These are phyloP conservation scores for Setaria italica DNA, from an alignment of 202 grass and related monocot species.

Conservation along the genomic window DNA sequence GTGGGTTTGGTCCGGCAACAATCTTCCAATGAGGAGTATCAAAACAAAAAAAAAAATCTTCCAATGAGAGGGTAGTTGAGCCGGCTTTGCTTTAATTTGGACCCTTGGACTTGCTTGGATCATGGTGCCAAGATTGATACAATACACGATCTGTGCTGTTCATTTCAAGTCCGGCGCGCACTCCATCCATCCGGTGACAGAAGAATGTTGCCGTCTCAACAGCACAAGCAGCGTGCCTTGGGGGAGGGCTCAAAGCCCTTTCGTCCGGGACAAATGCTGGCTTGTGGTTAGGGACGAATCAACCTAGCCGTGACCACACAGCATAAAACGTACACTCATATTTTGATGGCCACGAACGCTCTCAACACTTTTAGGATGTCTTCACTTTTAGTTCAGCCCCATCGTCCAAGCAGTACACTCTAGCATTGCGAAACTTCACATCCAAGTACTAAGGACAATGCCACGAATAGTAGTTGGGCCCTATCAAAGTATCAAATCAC, in stretches of 20 bases:
- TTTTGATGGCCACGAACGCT: not conserved
- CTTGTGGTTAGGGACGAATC: not conserved
- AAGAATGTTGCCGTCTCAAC: not conserved
- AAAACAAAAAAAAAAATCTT: not conserved
- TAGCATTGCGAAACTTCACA: not conserved
- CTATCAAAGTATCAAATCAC: no score
- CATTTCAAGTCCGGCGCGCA: no score
- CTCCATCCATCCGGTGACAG: not conserved
- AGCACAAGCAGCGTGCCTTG: not conserved
- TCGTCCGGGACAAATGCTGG: not conserved
- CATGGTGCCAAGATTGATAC: not conserved
- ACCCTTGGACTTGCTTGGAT: not conserved
- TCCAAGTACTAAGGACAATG: not conserved
- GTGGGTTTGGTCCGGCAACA: constrained; percentile 22
- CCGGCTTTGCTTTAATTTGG: not conserved
- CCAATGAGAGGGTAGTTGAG: not conserved
- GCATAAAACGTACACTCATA: not conserved
- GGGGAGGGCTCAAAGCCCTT: not conserved
- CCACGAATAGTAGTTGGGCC: not conserved
- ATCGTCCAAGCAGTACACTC: not conserved
- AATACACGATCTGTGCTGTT: not conserved
- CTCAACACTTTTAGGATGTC: not conserved
- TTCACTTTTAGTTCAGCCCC: not conserved
- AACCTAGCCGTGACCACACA: not conserved
- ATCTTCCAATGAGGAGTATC: not conserved